phyloP scores from a whole-genome alignment of 2,329 filamentous ascomycete genomes.

The Helotiales sp. region DNA sequence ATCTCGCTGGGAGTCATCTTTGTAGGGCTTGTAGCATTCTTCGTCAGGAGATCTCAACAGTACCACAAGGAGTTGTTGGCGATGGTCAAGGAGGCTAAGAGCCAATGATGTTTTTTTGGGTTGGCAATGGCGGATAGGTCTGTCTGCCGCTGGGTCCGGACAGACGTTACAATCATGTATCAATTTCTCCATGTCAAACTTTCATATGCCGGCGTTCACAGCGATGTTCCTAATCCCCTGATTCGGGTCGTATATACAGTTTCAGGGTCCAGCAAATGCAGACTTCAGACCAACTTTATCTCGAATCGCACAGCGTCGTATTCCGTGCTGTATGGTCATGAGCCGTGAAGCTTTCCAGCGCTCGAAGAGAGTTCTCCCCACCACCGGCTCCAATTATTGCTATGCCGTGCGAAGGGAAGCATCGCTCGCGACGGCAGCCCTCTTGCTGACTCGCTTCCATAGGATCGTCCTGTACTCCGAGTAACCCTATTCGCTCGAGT shows the following conservation, averaged over 20 bases:
- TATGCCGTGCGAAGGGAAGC: no score
- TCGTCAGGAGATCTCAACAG: not conserved
- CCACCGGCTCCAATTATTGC: no score
- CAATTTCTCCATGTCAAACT: not conserved
- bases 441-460: no score
- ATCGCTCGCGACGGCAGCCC: no score
- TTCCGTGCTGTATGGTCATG: not conserved
- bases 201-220: not conserved
- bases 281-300: not conserved
- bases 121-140: not conserved
- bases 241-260: not conserved
- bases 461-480: no score
- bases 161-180: not conserved
- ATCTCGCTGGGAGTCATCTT: not conserved
- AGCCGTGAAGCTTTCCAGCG: not conserved
- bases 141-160: not conserved
- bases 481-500: no score
- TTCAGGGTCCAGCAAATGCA: not conserved
- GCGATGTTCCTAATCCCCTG: not conserved
- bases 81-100: slow-evolving; percentile 6
- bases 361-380: no score
- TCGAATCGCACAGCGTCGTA: not conserved
- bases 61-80: not conserved
- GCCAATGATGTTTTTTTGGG: not conserved
- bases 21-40: not conserved